Evolutionary conservation across 164 flowering plant species (phyloP).

Genomic region (Magnolia officinalis): DNA sequence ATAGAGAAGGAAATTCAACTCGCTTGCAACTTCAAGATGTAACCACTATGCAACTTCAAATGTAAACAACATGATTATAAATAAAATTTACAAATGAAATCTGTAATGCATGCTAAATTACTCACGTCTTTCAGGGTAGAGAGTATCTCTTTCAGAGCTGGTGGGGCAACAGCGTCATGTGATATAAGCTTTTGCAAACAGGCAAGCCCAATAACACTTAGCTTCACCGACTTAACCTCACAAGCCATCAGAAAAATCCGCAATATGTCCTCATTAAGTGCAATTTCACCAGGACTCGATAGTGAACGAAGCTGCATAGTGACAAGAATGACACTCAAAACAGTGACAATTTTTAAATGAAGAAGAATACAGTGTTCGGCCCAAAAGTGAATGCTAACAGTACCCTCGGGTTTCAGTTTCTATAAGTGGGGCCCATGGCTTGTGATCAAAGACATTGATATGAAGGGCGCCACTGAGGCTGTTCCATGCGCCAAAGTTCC

Average conservation of each 20-base stretch:
- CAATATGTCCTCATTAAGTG: conserved; percentile 82
- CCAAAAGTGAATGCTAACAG: too few species aligned
- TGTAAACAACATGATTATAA: background rate
- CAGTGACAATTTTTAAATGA: too few species aligned
- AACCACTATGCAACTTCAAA: background rate
- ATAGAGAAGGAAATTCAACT: background rate
- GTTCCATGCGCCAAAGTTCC: too few species aligned
- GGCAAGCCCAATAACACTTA: conserved; percentile 94
- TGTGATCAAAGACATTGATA: too few species aligned
- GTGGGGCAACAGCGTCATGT: conserved; percentile 81
- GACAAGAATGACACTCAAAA: conserved; percentile 1
- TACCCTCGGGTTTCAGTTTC: too few species aligned
- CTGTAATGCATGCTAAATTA: background rate
- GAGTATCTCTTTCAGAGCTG: conserved; percentile 81
- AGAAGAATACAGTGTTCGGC: too few species aligned
- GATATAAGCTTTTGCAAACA: conserved; percentile 94
- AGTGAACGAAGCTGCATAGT: conserved; percentile 73
- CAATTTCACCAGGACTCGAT: conserved; percentile 75
- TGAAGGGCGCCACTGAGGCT: too few species aligned
- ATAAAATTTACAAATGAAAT: background rate
- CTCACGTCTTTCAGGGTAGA: conserved; percentile 83
- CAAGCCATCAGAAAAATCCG: conserved; percentile 92
- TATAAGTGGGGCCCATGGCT: too few species aligned
- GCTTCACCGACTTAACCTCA: conserved; percentile 74
- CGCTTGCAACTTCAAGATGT: background rate